Evolutionary conservation across 352 stramenopile species (phyloP), one percentile per base, ranked within the genome.

Genomic region (Globisporangium yorkense): DNA sequence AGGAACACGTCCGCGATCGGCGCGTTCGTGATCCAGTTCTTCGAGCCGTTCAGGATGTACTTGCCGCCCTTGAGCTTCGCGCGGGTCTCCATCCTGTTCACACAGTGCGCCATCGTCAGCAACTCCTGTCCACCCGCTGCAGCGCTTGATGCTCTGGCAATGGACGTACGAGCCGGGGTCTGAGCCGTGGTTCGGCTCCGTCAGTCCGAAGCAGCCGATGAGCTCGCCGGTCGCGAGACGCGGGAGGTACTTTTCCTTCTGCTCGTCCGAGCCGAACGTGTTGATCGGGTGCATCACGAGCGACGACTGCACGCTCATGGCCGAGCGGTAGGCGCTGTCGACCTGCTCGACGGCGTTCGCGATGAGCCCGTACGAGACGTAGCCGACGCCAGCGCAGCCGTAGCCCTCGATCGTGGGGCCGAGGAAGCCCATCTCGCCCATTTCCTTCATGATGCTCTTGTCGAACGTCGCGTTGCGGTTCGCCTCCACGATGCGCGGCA

Each of bases 261-360:
- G 88, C 57, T 97, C 84, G 18, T 99, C 94, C 50, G 84, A 97
- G 20, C 96, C 97, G 66, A 98, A 99, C 6, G 84, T 92, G 72
- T 98, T 97, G 74, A 99, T 99, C 43, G 96, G 96, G 74, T 98
- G 92, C 96, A 99, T 99, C 33, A 99, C 97, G 18, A 99, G 73
- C 45, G 90, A 98, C 54, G 88, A 98, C 74, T 99, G 97, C 33
- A 99, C 96, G 63, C 87, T 97, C 93, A 99, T 98, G 49, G 95
- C 94, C 40, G 92, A 98, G 24, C 97, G 81, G 77, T 99, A 99
- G 10, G 84, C 87, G 37, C 91, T 98, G 82, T 99, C 97, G 4
- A 99, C 82, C 33, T 84, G 68, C 80, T 99, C 97, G 18, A 99
- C 93, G 41, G 97, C 96, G 20, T 97, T 96, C 10, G 96, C 94